Conservation (phyloP, 805 yeast species). For the Ogataea henricii region DNA sequence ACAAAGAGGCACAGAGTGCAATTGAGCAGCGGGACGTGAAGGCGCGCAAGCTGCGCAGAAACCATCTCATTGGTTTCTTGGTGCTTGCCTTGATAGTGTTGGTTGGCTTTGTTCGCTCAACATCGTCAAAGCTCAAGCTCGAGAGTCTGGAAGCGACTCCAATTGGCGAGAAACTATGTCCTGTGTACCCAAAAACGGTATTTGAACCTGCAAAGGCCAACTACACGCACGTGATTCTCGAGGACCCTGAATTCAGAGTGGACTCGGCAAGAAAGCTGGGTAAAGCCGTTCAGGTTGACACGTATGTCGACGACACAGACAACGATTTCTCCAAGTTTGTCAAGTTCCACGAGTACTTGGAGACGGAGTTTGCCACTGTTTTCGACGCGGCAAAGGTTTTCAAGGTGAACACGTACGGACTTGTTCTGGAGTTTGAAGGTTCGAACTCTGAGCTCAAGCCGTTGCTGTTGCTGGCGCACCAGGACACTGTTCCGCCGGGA, state of each 20-base stretch:
- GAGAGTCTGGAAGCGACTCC: neutral
- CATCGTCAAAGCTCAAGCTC: neutral
- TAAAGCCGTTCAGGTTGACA: constrained; percentile 54
- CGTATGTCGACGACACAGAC: constrained; percentile 40
- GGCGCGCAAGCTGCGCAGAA: neutral
- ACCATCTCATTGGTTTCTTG: too few species aligned
- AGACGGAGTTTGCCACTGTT: constrained; percentile 53
- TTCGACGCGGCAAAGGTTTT: constrained; percentile 47
- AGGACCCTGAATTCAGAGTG: constrained; percentile 35
- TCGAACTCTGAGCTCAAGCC: constrained; percentile 55
- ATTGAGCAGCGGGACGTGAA: too few species aligned
- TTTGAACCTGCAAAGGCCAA: constrained; percentile 16
- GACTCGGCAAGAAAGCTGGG: constrained; percentile 45
- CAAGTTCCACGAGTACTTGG: constrained; percentile 50
- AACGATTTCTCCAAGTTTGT: constrained; percentile 24
- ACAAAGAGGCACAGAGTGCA: neutral
- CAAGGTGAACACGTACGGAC: constrained; percentile 60
- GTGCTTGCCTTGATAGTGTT: neutral
- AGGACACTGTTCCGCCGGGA: constrained; percentile 80
- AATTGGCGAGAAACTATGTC: constrained; percentile 26
- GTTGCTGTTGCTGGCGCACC: constrained; percentile 70
- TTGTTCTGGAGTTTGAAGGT: constrained; percentile 67
- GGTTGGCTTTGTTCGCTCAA: neutral
- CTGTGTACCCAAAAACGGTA: constrained; percentile 25
- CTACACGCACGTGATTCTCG: constrained; percentile 31